phyloP scores from a whole-genome alignment of 768 basidiomycete genomes.

The Piloderma croceum region DNA sequence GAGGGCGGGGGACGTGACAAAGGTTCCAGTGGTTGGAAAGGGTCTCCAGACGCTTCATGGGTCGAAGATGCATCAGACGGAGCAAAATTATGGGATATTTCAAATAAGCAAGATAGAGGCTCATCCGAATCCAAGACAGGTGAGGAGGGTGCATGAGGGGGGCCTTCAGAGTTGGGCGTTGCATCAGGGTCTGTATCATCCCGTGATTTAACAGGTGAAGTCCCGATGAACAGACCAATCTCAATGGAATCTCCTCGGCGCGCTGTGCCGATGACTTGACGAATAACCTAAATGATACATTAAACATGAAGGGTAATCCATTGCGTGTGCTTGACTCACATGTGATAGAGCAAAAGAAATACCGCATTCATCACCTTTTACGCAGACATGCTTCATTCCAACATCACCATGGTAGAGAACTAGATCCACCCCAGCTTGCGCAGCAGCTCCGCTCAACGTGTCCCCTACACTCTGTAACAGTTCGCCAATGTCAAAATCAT shows the following conservation, averaged over 20 bases:
- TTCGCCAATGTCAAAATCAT: constrained; percentile 90
- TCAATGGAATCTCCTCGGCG: constrained; percentile 77
- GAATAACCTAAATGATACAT: constrained; percentile 53
- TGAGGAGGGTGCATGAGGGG: constrained; percentile 17
- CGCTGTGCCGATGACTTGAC: constrained; percentile 74
- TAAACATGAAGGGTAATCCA: background rate
- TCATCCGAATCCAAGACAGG: constrained; percentile 24
- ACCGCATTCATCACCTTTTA: constrained; percentile 80
- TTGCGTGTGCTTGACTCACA: constrained; percentile 46
- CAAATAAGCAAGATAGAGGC: constrained; percentile 52
- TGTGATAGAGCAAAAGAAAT: constrained; percentile 77
- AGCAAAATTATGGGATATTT: constrained; percentile 45
- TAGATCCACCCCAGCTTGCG: constrained; percentile 81
- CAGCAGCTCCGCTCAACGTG: constrained; percentile 76
- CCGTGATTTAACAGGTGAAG: constrained; percentile 23
- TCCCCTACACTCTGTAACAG: constrained; percentile 86
- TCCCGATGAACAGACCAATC: constrained; percentile 64
- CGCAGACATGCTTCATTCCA: constrained; percentile 80
- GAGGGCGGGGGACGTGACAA: background rate
- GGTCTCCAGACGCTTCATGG: background rate
- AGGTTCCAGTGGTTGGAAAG: background rate
- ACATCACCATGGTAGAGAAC: constrained; percentile 89
- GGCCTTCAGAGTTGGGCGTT: constrained; percentile 22
- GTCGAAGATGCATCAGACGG: background rate
- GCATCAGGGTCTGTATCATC: constrained; percentile 15